phyloP scores from a whole-genome alignment of 2,329 filamentous ascomycete species.

The Colletotrichum costaricense region DNA sequence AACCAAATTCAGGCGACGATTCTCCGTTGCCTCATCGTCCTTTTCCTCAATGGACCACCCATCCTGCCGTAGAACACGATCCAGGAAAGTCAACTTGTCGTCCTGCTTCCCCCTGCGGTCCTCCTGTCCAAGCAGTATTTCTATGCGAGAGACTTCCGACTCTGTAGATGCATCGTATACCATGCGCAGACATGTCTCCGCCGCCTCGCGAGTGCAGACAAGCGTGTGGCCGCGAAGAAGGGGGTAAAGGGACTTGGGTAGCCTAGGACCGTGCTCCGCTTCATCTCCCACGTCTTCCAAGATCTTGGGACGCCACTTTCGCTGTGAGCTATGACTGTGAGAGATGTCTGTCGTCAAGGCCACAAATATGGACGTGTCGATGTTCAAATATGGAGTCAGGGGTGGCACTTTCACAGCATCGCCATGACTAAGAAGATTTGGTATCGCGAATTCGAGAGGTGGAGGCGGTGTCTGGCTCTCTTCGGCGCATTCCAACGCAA shows the following conservation, averaged over 20 bases:
- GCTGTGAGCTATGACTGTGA: slow-evolving; percentile 44
- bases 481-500: slow-evolving; percentile 44
- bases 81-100: slow-evolving; percentile 17
- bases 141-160: slow-evolving; percentile 18
- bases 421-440: slow-evolving; percentile 44
- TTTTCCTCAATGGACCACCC: slow-evolving; percentile 10
- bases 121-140: slow-evolving; percentile 21
- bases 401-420: slow-evolving; percentile 37
- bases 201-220: slow-evolving; percentile 51
- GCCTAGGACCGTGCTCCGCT: slow-evolving; percentile 34
- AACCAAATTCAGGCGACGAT: slow-evolving; percentile 35
- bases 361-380: slow-evolving; percentile 54
- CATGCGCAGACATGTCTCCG: slow-evolving; percentile 48
- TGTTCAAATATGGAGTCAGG: slow-evolving; percentile 50
- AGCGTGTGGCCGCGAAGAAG: slow-evolving; percentile 45
- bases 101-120: slow-evolving; percentile 10
- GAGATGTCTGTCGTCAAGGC: slow-evolving; percentile 53
- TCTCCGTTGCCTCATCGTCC: not conserved
- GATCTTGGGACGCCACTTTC: slow-evolving; percentile 45
- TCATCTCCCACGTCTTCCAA: slow-evolving; percentile 33
- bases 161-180: slow-evolving; percentile 31
- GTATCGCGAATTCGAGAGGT: slow-evolving; percentile 41
- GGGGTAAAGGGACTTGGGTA: slow-evolving; percentile 45
- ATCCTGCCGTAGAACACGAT: slow-evolving; percentile 9
- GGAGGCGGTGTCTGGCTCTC: slow-evolving; percentile 39